These are phyloP conservation scores for Apiotrichum brassicae DNA, from an alignment of 1,284 basidiomycete species.

Conservation along the genomic window DNA sequence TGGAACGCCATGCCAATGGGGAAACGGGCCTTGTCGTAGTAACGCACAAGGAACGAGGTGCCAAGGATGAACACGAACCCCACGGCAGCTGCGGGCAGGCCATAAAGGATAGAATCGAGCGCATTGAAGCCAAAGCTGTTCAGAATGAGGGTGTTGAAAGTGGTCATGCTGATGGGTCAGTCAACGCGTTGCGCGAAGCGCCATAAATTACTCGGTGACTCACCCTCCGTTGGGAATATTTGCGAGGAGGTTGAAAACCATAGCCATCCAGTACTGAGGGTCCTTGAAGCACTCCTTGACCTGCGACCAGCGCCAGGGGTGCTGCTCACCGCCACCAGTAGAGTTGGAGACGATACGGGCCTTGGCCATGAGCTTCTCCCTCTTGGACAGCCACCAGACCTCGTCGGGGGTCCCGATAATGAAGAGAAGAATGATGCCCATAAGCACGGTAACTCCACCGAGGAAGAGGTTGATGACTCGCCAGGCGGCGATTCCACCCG, in stretches of 20 bases:
- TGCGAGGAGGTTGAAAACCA: constrained; percentile 19
- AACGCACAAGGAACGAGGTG: constrained; percentile 11
- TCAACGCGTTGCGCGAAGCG: too few relatives aligned
- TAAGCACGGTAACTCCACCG: constrained; percentile 19
- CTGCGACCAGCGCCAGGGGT: constrained; percentile 24
- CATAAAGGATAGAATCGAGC: constrained; percentile 21
- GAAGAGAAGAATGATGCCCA: constrained; percentile 16
- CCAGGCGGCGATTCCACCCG: constrained; percentile 23
- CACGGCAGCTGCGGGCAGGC: constrained; percentile 19
- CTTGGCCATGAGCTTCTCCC: constrained; percentile 2
- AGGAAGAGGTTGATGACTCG: constrained; percentile 31
- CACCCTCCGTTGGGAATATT: constrained; percentile 25
- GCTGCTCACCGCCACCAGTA: constrained; percentile 19
- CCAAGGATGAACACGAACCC: constrained; percentile 15
- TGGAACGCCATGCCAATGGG: constrained; percentile 20
- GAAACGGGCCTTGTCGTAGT: constrained; percentile 18
- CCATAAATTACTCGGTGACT: too few relatives aligned
- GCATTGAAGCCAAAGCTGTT: constrained; percentile 20
- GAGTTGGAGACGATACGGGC: constrained; percentile 13
- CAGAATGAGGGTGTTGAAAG: constrained; percentile 21
- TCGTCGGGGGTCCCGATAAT: constrained; percentile 24
- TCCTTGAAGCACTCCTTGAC: constrained; percentile 25
- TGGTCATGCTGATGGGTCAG: constrained; percentile 11
- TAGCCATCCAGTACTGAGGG: constrained; percentile 24
- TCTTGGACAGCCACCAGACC: constrained; percentile 21